Evolutionary conservation across 805 yeast species (phyloP).

Genomic region (Geotrichum ghanense): DNA sequence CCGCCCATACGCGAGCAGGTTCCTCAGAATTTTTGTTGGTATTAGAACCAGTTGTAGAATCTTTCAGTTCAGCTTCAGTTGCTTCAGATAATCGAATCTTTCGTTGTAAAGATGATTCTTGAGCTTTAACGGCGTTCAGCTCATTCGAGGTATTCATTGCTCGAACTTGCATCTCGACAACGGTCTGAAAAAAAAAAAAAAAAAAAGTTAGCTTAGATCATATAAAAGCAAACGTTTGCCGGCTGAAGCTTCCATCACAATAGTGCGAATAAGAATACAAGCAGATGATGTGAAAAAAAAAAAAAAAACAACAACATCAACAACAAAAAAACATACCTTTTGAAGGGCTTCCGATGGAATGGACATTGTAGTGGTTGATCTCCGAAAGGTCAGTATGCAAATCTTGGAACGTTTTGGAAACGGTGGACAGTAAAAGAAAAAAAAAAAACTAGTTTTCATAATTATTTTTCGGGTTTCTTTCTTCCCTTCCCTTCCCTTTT

Average conservation of each 20-base stretch:
- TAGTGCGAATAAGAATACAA: too few species aligned
- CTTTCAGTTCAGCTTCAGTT: slow-evolving; percentile 45
- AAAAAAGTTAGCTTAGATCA: too few species aligned
- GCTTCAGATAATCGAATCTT: slow-evolving; percentile 42
- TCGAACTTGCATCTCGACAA: slow-evolving; percentile 54
- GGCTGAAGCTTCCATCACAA: too few species aligned
- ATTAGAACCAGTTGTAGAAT: slow-evolving; percentile 14
- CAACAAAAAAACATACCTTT: slow-evolving; percentile 17
- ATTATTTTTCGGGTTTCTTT: too few species aligned
- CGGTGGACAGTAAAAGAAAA: too few species aligned
- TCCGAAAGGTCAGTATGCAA: background rate
- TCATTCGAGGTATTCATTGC: slow-evolving; percentile 49
- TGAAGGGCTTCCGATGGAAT: slow-evolving; percentile 37
- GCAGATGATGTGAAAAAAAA: too few species aligned
- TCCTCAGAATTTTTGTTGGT: slow-evolving; percentile 23
- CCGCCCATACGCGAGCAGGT: slow-evolving; percentile 60
- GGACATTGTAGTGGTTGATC: slow-evolving; percentile 30
- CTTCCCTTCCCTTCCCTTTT: too few species aligned
- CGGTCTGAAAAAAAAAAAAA: background rate
- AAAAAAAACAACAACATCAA: too few species aligned
- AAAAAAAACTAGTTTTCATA: too few species aligned
- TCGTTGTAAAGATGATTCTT: slow-evolving; percentile 37
- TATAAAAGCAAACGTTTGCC: too few species aligned
- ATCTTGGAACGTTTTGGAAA: background rate
- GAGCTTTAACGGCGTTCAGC: slow-evolving; percentile 41